These are phyloP conservation scores for Sarcocystis neurona DNA, from an alignment of 169 alveolate genomes.

Conservation along the genomic window DNA sequence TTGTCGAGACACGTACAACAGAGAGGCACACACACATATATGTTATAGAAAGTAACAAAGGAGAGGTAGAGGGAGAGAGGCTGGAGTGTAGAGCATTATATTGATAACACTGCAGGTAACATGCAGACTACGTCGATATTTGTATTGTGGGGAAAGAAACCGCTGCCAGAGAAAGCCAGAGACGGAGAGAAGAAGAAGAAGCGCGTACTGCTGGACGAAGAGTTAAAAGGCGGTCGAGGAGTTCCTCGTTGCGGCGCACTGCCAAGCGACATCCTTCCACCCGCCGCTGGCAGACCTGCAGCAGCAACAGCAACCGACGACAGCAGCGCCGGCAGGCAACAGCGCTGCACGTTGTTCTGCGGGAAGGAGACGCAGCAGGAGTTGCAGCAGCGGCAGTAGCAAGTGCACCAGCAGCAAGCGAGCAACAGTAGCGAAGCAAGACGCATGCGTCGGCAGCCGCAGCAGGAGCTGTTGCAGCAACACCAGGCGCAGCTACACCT, in stretches of 20 bases:
- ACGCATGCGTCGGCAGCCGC: background rate
- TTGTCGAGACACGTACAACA: too few species aligned
- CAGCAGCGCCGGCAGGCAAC: too few species aligned
- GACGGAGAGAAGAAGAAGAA: background rate
- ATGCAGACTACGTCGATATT: too few species aligned
- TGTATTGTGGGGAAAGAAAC: background rate
- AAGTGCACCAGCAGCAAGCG: background rate
- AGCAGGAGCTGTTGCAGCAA: too few species aligned
- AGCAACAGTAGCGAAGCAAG: background rate
- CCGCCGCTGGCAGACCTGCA: constrained; percentile 53
- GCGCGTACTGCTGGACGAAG: background rate
- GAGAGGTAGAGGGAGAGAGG: too few species aligned
- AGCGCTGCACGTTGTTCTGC: too few species aligned
- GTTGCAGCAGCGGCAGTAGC: background rate
- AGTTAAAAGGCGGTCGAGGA: constrained; percentile 27
- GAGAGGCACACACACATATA: too few species aligned
- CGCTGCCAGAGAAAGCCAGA: background rate
- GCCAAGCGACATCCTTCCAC: constrained; percentile 61
- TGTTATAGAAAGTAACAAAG: too few species aligned
- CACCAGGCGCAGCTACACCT: too few species aligned
- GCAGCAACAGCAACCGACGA: background rate
- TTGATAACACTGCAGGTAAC: too few species aligned
- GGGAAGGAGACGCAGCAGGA: too few species aligned
- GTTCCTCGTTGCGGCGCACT: constrained; percentile 50
- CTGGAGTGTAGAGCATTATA: too few species aligned